Evolutionary conservation across 306 rosid species (phyloP).

Genomic region (Lupinus albus): DNA sequence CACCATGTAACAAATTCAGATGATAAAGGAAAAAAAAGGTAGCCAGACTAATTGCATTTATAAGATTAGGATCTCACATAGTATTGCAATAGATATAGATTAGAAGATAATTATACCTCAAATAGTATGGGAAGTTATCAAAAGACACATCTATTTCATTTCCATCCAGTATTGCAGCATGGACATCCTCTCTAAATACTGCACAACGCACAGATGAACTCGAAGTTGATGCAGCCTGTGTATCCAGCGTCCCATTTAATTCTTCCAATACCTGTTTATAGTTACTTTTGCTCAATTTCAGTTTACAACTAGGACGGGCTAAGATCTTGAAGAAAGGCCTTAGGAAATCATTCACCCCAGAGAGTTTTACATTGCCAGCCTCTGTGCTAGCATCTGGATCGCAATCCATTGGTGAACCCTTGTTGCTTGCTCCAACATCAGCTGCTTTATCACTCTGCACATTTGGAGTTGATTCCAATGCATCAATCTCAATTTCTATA

Average conservation of each 20-base stretch:
- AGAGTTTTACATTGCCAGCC: slow-evolving; percentile 94
- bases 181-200: slow-evolving; percentile 71
- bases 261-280: slow-evolving; percentile 97
- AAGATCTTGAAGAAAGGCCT: slow-evolving; percentile 92
- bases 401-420: slow-evolving; percentile 62
- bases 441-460: slow-evolving; percentile 62
- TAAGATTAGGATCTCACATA: too few relatives aligned
- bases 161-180: slow-evolving; percentile 75
- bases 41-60: neutral
- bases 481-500: slow-evolving; percentile 70
- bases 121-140: slow-evolving; percentile 78
- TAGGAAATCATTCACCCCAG: slow-evolving; percentile 95
- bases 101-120: slow-evolving; percentile 58
- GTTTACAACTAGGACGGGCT: slow-evolving; percentile 84
- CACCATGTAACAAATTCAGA: slow-evolving; percentile 11
- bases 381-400: slow-evolving; percentile 65
- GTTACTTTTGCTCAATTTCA: slow-evolving; percentile 92
- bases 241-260: slow-evolving; percentile 74
- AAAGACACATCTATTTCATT: slow-evolving; percentile 69
- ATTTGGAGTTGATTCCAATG: slow-evolving; percentile 61
- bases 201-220: slow-evolving; percentile 78
- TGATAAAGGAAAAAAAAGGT: slow-evolving; percentile 4
- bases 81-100: neutral
- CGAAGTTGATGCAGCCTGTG: slow-evolving; percentile 64
- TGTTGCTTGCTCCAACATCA: slow-evolving; percentile 56